Base-by-base conservation (phyloP, 2,329 filamentous ascomycete genomes). In the Verticillium dahliae region DNA sequence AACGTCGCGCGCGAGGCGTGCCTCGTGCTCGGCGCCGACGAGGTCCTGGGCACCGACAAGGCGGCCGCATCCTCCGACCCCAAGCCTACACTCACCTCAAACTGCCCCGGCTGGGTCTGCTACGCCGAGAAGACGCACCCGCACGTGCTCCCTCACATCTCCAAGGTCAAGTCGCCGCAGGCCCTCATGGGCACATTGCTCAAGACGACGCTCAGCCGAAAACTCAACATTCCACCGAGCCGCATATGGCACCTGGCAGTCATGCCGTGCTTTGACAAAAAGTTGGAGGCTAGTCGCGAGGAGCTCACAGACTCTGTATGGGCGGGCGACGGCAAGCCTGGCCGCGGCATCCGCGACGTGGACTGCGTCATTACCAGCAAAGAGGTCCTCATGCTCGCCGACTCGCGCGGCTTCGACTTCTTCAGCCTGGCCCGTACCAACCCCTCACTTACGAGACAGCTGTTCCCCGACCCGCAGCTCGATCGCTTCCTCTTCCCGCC, bases 211-310 rank as follows among this genome's bases (percentile, higher is more conserved):
- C 78, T 99, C 39, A 92, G 90, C 74, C 86, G 85, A 67, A 83
- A 80, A 59, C 82, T 93, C 64, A 85, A 85, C 38, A 86, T 97
- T 57, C 75, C 88, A 1, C 90, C 92, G 0, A 87, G 88, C 65
- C 86, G 88, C 67, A 92, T 99, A 72, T 99, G 94, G 91, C 94
- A 98, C 74, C 76, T 98, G 60, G 92, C 94, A 13, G 83, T 99
- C 56, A 99, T 99, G 95, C 95, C 95, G 22, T 99, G 95, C 74
- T 98, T 99, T 74, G 95, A 99, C 75, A 99, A 99, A 80, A 99
- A 99, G 75, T 84, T 99, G 34, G 95, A 99, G 77, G 95, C 95
- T 6, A 96, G 92, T 68, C 88, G 95, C 60, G 89, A 92, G 73
- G 95, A 99, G 75, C 84, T 99, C 45, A 98, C 93, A 1, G 90